phyloP scores from a whole-genome alignment of 257 asterid genomes.

The Petrea volubilis region DNA sequence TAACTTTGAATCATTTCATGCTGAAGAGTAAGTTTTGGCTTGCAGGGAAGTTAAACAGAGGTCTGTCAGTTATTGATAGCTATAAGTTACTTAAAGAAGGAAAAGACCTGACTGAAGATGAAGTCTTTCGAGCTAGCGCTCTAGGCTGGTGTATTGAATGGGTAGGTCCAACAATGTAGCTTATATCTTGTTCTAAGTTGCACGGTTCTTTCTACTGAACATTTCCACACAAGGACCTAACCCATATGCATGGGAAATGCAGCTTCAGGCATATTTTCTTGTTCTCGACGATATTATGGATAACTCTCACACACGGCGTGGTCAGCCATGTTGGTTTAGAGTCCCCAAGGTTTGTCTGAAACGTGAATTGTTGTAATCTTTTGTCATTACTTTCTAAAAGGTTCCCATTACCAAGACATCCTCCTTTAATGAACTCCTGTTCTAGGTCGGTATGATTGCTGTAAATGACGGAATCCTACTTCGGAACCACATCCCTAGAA shows the following conservation, averaged over 20 bases:
- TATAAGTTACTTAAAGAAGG: conserved; percentile 79
- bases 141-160: conserved; percentile 99
- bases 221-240: conserved; percentile 19
- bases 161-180: conserved; percentile 47
- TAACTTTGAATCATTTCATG: conserved; percentile 4
- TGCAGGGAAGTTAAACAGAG: conserved; percentile 94
- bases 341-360: conserved; percentile 65
- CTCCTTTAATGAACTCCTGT: conserved; percentile 20
- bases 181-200: conserved; percentile 10
- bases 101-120: conserved; percentile 67
- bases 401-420: conserved; percentile 4
- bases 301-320: conserved; percentile 79
- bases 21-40: conserved; percentile 7
- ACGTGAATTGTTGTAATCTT: conserved; percentile 14
- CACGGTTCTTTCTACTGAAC: not conserved
- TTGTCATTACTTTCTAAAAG: conserved; percentile 1
- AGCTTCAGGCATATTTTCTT: conserved; percentile 96
- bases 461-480: conserved; percentile 83
- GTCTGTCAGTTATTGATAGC: conserved; percentile 93
- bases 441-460: conserved; percentile 93
- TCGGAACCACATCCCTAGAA: conserved; percentile 92
- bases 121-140: conserved; percentile 71
- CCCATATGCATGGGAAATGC: conserved; percentile 30
- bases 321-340: conserved; percentile 94
- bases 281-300: conserved; percentile 97